These are phyloP conservation scores for Fusarium equiseti DNA, from an alignment of 2,329 filamentous ascomycete genomes.

Conservation along the genomic window DNA sequence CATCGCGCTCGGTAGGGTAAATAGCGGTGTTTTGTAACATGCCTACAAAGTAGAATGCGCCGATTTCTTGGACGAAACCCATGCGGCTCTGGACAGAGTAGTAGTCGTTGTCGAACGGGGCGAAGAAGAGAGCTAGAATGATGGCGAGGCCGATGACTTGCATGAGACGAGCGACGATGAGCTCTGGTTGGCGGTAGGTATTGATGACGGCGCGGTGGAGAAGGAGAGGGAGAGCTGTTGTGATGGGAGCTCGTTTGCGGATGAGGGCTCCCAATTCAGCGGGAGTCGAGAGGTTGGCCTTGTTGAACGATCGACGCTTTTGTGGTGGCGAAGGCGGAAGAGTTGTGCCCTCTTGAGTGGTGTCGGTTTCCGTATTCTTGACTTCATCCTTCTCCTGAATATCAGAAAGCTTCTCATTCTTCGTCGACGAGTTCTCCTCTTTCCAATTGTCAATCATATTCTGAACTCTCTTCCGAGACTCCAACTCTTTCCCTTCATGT, in stretches of 20 bases:
- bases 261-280: constrained; percentile 78
- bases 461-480: constrained; percentile 72
- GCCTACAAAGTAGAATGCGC: constrained; percentile 78
- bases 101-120: constrained; percentile 77
- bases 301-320: constrained; percentile 59
- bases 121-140: constrained; percentile 76
- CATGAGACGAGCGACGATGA: constrained; percentile 74
- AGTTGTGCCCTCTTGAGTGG: not conserved
- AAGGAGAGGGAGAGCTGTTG: constrained; percentile 74
- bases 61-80: constrained; percentile 79
- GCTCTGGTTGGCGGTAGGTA: constrained; percentile 72
- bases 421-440: constrained; percentile 20
- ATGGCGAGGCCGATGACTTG: constrained; percentile 74
- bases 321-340: constrained; percentile 15
- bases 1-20: constrained; percentile 78
- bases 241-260: constrained; percentile 71
- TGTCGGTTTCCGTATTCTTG: constrained; percentile 18
- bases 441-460: constrained; percentile 71
- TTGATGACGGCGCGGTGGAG: constrained; percentile 77
- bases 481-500: constrained; percentile 69
- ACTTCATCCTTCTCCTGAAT: constrained; percentile 50
- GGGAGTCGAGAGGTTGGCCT: constrained; percentile 69
- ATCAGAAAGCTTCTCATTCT: constrained; percentile 41
- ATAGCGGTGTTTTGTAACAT: constrained; percentile 85
- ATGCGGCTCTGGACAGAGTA: constrained; percentile 78